These are phyloP conservation scores for Gastrolobium villosum DNA, from an alignment of 306 rosid species.

Conservation along the genomic window DNA sequence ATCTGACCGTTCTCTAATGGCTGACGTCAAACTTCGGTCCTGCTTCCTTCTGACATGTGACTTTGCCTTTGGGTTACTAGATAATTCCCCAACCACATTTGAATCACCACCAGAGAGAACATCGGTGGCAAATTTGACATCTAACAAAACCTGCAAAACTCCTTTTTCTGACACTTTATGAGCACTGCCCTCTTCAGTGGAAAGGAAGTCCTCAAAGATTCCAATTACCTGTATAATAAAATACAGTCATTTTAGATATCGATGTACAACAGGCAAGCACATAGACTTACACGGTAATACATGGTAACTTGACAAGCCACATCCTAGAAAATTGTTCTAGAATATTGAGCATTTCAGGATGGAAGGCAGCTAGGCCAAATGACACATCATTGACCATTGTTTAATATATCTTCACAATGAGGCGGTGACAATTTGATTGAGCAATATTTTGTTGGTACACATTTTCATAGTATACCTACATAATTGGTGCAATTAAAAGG, in stretches of 20 bases:
- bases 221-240: conserved; percentile 72
- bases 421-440: not conserved
- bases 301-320: conserved; percentile 11
- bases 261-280: conserved; percentile 16
- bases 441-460: not conserved
- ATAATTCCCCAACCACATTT: conserved; percentile 60
- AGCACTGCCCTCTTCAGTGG: conserved; percentile 68
- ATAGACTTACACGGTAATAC: not conserved
- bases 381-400: conserved; percentile 8
- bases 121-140: conserved; percentile 90
- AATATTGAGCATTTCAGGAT: not conserved
- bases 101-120: conserved; percentile 90
- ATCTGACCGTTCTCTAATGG: conserved; percentile 69
- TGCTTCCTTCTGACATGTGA: conserved; percentile 75
- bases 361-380: not conserved
- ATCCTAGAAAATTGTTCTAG: not conserved
- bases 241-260: conserved; percentile 37
- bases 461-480: not conserved
- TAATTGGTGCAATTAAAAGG: not conserved
- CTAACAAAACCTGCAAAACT: conserved; percentile 84
- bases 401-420: not conserved
- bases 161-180: conserved; percentile 91
- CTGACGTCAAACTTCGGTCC: conserved; percentile 66
- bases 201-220: conserved; percentile 74
- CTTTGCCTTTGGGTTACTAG: conserved; percentile 60